Conservation (phyloP, 495 filamentous ascomycete genomes). For the Sporormia fimetaria region DNA sequence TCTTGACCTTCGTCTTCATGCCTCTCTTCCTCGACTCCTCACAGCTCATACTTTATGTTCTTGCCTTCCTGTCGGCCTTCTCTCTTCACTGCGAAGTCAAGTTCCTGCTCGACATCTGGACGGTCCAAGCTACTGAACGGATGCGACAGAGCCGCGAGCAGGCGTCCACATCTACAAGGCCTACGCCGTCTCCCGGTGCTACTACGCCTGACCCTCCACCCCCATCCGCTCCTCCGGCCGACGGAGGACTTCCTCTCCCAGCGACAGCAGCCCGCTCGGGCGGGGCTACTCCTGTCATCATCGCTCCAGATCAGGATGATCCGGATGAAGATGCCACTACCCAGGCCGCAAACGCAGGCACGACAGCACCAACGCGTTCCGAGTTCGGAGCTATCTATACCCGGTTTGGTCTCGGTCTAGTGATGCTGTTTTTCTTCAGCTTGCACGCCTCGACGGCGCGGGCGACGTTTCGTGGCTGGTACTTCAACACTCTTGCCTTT, state of each 20-base stretch:
- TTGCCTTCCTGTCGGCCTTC: constrained; percentile 57
- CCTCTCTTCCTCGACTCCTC: constrained; percentile 44
- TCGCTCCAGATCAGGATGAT: constrained; percentile 76
- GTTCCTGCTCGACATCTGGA: constrained; percentile 82
- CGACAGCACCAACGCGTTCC: constrained; percentile 30
- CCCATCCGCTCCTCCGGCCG: constrained; percentile 25
- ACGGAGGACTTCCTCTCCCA: constrained; percentile 49
- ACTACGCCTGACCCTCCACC: constrained; percentile 4
- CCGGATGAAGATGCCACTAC: constrained; percentile 41
- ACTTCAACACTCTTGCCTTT: constrained; percentile 55
- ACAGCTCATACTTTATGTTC: constrained; percentile 25
- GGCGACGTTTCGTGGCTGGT: constrained; percentile 51
- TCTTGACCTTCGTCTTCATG: constrained; percentile 52
- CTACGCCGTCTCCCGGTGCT: constrained; percentile 19
- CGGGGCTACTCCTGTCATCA: constrained; percentile 55
- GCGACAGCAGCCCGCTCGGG: constrained; percentile 43
- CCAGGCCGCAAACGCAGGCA: constrained; percentile 17
- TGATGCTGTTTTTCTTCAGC: constrained; percentile 59
- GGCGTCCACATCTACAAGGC: constrained; percentile 11
- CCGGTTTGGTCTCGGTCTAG: constrained; percentile 63
- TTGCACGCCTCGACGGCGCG: constrained; percentile 69
- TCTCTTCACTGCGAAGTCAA: constrained; percentile 64
- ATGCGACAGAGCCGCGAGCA: constrained; percentile 45
- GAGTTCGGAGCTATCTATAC: constrained; percentile 68
- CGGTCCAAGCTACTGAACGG: constrained; percentile 72